Percentiles rank a stretch among this genome's conserved stretches.
phyloP scores from a whole-genome alignment of 1,284 basidiomycete genomes.

The Ustilago curta region DNA sequence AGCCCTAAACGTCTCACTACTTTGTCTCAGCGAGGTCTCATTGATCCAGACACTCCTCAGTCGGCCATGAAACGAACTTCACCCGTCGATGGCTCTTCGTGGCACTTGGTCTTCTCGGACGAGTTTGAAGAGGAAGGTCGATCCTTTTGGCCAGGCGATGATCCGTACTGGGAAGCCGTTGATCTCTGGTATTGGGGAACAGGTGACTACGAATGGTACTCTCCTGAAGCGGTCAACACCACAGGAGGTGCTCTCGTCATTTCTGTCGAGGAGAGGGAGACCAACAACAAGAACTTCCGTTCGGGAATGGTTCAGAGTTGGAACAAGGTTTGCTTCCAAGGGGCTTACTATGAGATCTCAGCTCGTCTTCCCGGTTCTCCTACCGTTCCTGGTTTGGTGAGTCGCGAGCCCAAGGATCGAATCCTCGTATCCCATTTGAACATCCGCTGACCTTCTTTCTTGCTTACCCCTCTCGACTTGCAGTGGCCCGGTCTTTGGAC shows the following conservation, averaged over 20 bases:
- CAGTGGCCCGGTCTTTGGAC: slow-evolving; percentile 71
- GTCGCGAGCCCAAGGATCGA: neutral
- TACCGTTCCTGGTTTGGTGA: slow-evolving; percentile 25
- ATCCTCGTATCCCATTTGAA: neutral
- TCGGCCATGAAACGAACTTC: slow-evolving; percentile 30
- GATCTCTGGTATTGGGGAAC: slow-evolving; percentile 72
- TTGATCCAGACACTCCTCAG: slow-evolving; percentile 60
- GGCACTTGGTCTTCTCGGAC: slow-evolving; percentile 77
- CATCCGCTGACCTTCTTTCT: neutral
- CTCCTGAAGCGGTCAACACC: slow-evolving; percentile 65
- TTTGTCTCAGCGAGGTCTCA: slow-evolving; percentile 43
- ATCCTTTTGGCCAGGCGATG: slow-evolving; percentile 71
- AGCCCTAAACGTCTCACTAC: slow-evolving; percentile 30
- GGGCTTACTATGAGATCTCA: slow-evolving; percentile 65
- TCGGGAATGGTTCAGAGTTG: slow-evolving; percentile 68
- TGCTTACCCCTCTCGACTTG: neutral
- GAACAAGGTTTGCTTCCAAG: slow-evolving; percentile 70
- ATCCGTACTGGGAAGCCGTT: slow-evolving; percentile 71
- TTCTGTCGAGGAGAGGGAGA: slow-evolving; percentile 54
- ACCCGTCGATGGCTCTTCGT: slow-evolving; percentile 33
- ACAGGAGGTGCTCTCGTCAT: slow-evolving; percentile 56
- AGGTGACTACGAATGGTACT: slow-evolving; percentile 69
- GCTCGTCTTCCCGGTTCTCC: slow-evolving; percentile 41
- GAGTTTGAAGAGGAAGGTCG: slow-evolving; percentile 80
- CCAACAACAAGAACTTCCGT: slow-evolving; percentile 66